Conservation (phyloP, 2,329 filamentous ascomycete genomes). For the Aspergillus alliaceus region DNA sequence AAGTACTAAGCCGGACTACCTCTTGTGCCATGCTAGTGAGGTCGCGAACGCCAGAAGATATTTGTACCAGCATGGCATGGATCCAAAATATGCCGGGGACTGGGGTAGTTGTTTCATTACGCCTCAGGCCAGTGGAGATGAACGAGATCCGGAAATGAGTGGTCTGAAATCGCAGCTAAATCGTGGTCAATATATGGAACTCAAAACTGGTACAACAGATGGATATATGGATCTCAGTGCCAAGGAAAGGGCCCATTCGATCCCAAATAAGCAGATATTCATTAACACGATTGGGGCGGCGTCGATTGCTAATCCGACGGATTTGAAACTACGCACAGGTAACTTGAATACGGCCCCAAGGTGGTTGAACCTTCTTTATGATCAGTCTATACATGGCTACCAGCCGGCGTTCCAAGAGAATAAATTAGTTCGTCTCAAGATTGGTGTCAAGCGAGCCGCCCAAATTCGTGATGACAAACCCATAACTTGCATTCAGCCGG, state of each 20-base stretch:
- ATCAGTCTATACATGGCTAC: neutral
- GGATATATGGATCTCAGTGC: neutral
- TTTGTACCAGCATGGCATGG: conserved; percentile 9
- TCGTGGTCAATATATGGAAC: neutral
- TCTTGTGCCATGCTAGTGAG: conserved; percentile 31
- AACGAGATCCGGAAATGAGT: neutral
- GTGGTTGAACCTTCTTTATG: neutral
- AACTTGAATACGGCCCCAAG: neutral
- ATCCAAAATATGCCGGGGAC: conserved; percentile 19
- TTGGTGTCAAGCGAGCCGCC: conserved; percentile 23
- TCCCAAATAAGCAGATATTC: neutral
- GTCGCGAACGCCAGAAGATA: conserved; percentile 33
- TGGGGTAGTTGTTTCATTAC: conserved; percentile 33
- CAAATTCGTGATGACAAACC: conserved; percentile 9
- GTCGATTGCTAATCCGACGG: conserved; percentile 8
- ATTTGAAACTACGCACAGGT: conserved; percentile 9
- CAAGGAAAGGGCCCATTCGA: neutral
- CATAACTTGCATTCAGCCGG: neutral
- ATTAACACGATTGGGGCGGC: conserved; percentile 12
- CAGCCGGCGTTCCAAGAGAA: neutral
- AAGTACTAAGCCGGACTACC: conserved; percentile 20
- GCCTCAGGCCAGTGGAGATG: neutral
- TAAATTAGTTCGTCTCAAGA: conserved; percentile 20
- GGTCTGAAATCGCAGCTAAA: neutral
- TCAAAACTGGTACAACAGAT: neutral